Base-by-base conservation (phyloP, 2,329 filamentous ascomycete species). In the Xylariales sp. region DNA sequence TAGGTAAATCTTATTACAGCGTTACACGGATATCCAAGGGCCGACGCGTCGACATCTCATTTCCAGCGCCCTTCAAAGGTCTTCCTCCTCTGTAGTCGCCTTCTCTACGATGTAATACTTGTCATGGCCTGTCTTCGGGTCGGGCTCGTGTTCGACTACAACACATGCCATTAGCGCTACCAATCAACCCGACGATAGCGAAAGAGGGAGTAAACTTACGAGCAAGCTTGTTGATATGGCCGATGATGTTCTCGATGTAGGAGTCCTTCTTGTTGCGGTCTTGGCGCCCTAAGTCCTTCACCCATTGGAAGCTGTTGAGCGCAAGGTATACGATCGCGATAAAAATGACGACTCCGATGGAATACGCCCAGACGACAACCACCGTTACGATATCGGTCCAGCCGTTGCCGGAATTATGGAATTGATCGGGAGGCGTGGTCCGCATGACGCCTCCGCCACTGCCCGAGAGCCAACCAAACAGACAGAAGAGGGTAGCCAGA, bases 381-480 rank as follows among this genome's bases (percentile, higher is more conserved):
- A 90, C 86, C 60, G 89, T 90, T 75, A 90, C 87, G 71, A 85
- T 81, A 67, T 82, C 80, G 10, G 83, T 84, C 75, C 78, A 79
- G 39, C 83, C 83, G 66, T 84, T 76, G 34, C 60, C 32, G 39
- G 76, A 78, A 65, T 78, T 74, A 5, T 34, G 63, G 74, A 79
- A 82, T n/a, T 75, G 56, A 58, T 78, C 79, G 0, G 63, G 71
- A 50, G 77, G 81, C 71, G 73, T 78, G 53, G 72, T 78, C 66
- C 65, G 64, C 73, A 78, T 78, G 16, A 70, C 64, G 39, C 73
- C 77, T 54, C 78, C 80, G 14, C 73, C 81, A 55, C 81, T 80
- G 67, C 88, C 89, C 50, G 86, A 86, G 73, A 93, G 82, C 90
- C 91, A 93, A 67, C 91, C 91, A 82, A 93, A 93, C 76, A 92